Percentiles rank a stretch among this genome's conserved stretches.
Conservation (phyloP, 2,329 filamentous ascomycete genomes). For the Teratosphaeria gauchensis region DNA sequence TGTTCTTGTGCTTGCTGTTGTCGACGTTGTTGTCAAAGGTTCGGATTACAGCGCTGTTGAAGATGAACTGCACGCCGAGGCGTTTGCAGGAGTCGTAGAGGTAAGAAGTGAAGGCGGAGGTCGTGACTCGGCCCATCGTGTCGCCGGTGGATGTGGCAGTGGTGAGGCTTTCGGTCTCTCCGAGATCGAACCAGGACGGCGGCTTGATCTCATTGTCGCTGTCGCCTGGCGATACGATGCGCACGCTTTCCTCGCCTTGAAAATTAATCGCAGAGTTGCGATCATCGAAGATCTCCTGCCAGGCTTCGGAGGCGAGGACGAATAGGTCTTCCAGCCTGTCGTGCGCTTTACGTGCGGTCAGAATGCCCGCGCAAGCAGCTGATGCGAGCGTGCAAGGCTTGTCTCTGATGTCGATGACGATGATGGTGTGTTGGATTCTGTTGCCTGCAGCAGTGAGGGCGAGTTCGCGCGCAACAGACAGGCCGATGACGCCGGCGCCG, state of each 20-base stretch:
- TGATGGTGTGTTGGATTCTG: slow-evolving; percentile 9
- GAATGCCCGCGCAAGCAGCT: slow-evolving; percentile 10
- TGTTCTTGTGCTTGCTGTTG: neutral
- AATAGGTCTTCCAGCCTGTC: slow-evolving; percentile 3
- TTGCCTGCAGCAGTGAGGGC: slow-evolving; percentile 5
- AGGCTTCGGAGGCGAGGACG: slow-evolving; percentile 4
- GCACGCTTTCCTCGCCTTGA: neutral
- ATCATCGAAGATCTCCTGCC: slow-evolving; percentile 5
- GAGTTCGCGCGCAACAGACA: slow-evolving; percentile 17
- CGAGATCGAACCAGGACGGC: slow-evolving; percentile 7
- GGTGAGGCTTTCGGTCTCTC: neutral
- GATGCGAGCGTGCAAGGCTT: slow-evolving; percentile 10
- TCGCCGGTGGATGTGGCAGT: neutral
- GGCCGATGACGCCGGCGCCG: slow-evolving; percentile 16
- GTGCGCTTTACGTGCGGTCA: slow-evolving; percentile 6
- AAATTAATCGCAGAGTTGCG: neutral
- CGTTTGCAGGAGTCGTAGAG: slow-evolving; percentile 9
- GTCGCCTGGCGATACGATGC: neutral
- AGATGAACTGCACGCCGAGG: slow-evolving; percentile 11
- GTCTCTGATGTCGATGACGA: slow-evolving; percentile 15
- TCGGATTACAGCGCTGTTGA: slow-evolving; percentile 5
- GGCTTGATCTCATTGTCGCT: neutral
- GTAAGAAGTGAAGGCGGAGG: slow-evolving; percentile 7
- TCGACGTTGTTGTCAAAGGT: neutral
- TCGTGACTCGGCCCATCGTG: slow-evolving; percentile 8